phyloP scores from a whole-genome alignment of 495 filamentous ascomycete genomes.

The Annulohypoxylon bovei region DNA sequence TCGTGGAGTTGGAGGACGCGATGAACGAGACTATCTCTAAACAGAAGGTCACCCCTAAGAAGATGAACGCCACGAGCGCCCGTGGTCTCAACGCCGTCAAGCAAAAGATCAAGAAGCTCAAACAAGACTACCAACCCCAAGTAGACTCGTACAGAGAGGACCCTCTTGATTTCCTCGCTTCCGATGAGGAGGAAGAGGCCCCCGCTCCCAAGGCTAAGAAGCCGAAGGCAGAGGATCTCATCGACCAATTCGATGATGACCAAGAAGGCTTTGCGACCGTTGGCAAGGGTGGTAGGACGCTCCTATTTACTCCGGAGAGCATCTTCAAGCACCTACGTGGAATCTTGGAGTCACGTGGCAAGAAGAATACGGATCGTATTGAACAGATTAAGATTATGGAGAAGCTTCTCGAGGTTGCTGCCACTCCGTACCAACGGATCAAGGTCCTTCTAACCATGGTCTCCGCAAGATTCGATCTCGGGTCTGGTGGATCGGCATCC shows the following conservation, averaged over 20 bases:
- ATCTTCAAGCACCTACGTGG: conserved; percentile 95
- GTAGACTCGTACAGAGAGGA: conserved; percentile 88
- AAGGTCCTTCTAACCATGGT: conserved; percentile 91
- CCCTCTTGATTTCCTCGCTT: conserved; percentile 87
- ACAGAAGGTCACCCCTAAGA: conserved; percentile 95
- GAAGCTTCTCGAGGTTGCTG: conserved; percentile 88
- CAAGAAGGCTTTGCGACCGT: conserved; percentile 90
- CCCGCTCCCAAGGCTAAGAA: conserved; percentile 60
- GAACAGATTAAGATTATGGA: conserved; percentile 99
- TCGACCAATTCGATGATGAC: conserved; percentile 62
- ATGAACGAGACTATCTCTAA: conserved; percentile 93
- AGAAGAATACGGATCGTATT: conserved; percentile 95
- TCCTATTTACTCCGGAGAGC: conserved; percentile 94
- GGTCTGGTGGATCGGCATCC: conserved; percentile 78
- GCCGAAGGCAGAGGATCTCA: conserved; percentile 56
- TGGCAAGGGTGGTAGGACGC: conserved; percentile 82
- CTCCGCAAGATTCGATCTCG: conserved; percentile 93
- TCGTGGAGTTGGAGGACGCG: conserved; percentile 94
- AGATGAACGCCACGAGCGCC: conserved; percentile 97
- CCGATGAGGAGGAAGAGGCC: conserved; percentile 73
- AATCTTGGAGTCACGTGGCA: conserved; percentile 94
- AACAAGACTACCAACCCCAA: conserved; percentile 89
- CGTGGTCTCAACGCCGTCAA: conserved; percentile 95
- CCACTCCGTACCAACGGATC: conserved; percentile 92
- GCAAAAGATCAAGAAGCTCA: conserved; percentile 97